Evolutionary conservation across 2,329 filamentous ascomycete genomes (phyloP), one percentile per base, ranked within the genome.

Genomic region (Curvularia spicifera): DNA sequence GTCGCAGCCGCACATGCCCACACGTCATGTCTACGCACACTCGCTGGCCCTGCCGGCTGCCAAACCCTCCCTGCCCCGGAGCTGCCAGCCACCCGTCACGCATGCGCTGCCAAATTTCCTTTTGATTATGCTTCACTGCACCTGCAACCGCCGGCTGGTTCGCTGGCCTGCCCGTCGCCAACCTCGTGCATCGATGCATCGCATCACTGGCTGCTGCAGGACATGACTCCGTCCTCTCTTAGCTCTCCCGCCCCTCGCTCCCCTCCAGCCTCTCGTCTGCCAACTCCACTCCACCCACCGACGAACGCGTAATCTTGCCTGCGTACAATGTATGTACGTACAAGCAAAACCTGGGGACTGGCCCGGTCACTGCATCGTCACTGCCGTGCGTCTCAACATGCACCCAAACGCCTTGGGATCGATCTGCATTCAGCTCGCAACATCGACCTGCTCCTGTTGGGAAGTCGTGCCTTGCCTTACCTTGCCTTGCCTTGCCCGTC

Each of bases 241-340:
- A 67, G 62, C 61, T 53, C 58, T 67, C 62, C 65, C 65, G 62
- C 62, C 61, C 59, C 61, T 67, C 64, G 56, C 51, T 53, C 29
- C 59, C 57, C 59, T 50, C 52, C 40, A 60, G 45, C 57, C 60
- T 63, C 57, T 60, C 48, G 48, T 52, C 53, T 51, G 53, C 57
- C 53, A 62, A 53, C 33, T 54, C 51, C 43, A 58, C 57, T 56
- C 57, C 52, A 55, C 56, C 53, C 52, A 55, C 56, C 53, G 43
- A 49, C 55, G 53, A 64, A 66, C 64, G 61, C 64, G 64, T 66
- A 62, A 66, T 63, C 56, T 40, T 42, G 22, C 45, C 29, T 45
- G n/a, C 44, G 1, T 31, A 29, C 7, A 31, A 15, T 18, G 18
- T 26, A 26, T 6, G 6, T 26, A 26, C 24, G 24, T 26, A 9